Evolutionary conservation across 2,329 filamentous ascomycete genomes (phyloP).

Genomic region (Fusarium hainanense): DNA sequence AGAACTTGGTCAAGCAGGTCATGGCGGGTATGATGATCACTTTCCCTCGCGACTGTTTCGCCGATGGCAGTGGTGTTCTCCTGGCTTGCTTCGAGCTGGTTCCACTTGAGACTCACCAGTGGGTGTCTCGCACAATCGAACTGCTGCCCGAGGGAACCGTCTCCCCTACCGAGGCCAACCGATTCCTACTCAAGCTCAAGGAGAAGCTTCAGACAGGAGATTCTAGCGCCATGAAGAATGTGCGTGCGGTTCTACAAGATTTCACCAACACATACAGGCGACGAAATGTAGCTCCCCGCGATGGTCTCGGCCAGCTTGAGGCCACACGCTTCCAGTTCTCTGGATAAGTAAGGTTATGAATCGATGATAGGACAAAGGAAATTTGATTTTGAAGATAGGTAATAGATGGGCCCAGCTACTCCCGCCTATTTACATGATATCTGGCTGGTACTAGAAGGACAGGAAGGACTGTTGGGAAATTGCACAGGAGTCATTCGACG

Average conservation of each 20-base stretch:
- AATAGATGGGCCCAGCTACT: neutral
- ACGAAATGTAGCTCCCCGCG: constrained; percentile 93
- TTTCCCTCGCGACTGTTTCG: constrained; percentile 94
- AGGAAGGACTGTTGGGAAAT: constrained; percentile 20
- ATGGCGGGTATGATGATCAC: constrained; percentile 99
- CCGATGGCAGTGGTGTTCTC: constrained; percentile 92
- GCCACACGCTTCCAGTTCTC: constrained; percentile 86
- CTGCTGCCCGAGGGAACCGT: constrained; percentile 87
- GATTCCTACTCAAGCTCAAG: constrained; percentile 82
- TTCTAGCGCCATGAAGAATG: constrained; percentile 73
- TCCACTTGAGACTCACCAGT: constrained; percentile 80
- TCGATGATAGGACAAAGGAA: neutral
- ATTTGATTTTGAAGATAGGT: neutral
- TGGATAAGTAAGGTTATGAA: constrained; percentile 45
- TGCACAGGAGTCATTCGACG: constrained; percentile 20
- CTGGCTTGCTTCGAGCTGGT: constrained; percentile 89
- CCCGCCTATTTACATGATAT: constrained; percentile 9
- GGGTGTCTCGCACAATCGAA: constrained; percentile 86
- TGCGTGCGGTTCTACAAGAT: constrained; percentile 88
- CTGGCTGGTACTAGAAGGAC: constrained; percentile 12
- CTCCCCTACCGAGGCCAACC: constrained; percentile 80
- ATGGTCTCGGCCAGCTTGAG: constrained; percentile 88
- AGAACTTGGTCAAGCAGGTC: constrained; percentile 84
- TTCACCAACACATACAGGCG: constrained; percentile 96
- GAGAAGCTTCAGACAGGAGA: constrained; percentile 78